phyloP scores from a whole-genome alignment of 2,329 filamentous ascomycete species.

The Colletotrichum costaricense region DNA sequence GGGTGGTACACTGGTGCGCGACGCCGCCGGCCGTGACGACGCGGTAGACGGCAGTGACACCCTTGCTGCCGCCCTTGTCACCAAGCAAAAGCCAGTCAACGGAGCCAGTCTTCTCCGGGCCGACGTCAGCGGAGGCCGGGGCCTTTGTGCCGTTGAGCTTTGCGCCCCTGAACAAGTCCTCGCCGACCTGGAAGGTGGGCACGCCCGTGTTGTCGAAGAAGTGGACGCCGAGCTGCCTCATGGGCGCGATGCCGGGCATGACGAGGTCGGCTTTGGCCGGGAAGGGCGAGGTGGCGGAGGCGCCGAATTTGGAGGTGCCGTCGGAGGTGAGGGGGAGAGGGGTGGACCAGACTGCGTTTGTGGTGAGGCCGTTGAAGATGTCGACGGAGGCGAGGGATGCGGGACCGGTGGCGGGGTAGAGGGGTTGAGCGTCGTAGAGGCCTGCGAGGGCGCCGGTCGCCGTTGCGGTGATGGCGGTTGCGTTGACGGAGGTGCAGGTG shows the following conservation, averaged over 20 bases:
- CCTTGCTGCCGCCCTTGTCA: slow-evolving; percentile 51
- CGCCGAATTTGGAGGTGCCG: slow-evolving; percentile 49
- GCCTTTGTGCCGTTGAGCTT: slow-evolving; percentile 65
- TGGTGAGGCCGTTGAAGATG: slow-evolving; percentile 54
- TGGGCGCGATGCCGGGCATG: slow-evolving; percentile 44
- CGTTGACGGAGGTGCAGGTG: slow-evolving; percentile 60
- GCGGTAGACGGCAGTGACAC: slow-evolving; percentile 61
- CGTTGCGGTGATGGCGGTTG: slow-evolving; percentile 41
- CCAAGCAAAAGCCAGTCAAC: slow-evolving; percentile 66
- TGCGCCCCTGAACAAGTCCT: slow-evolving; percentile 53
- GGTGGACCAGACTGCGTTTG: slow-evolving; percentile 52
- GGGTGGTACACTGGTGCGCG: slow-evolving; percentile 53
- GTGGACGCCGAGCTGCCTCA: slow-evolving; percentile 71
- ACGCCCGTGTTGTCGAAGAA: slow-evolving; percentile 67
- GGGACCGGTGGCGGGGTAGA: slow-evolving; percentile 59
- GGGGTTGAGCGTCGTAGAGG: slow-evolving; percentile 66
- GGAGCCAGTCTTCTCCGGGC: slow-evolving; percentile 60
- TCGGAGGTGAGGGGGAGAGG: slow-evolving; percentile 61
- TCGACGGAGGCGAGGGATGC: slow-evolving; percentile 49
- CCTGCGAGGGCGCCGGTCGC: slow-evolving; percentile 68
- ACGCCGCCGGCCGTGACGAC: slow-evolving; percentile 65
- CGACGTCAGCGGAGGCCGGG: slow-evolving; percentile 59
- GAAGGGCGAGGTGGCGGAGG: slow-evolving; percentile 59
- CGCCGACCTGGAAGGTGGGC: slow-evolving; percentile 70
- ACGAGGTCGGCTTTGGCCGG: slow-evolving; percentile 51